Evolutionary conservation across 192 early-diverging fungal genomes (phyloP), one percentile per base, ranked within the genome.

Genomic region (Piromyces sp.): DNA sequence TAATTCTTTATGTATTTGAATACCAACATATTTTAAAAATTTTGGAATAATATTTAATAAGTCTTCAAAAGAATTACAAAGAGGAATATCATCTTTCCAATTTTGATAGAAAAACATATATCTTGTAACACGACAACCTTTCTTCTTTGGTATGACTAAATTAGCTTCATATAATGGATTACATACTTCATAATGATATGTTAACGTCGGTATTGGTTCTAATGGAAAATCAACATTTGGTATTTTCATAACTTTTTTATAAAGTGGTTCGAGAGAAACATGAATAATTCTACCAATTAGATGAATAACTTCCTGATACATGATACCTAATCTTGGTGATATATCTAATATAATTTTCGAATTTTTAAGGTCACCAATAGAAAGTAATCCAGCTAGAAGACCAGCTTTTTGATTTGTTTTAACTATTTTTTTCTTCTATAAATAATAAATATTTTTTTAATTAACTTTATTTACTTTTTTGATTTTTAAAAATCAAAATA

Each of bases 351-450:
- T 86, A 17, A 87, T 79, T 30, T 88, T 80, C 28, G 90, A 89
- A 31, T 90, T 83, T 5, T 83, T 81, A 1, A 92, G 22, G 42
- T 91, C 91, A 11, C 94, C 94, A 7, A 94, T 88, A 6, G 89
- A 88, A 0, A 95, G 30, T 5, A 94, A 85, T 26, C 93, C 90
- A 16, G 86, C 86, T 19, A 87, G 81, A 15, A 95, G 80, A 22
- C 88, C 89, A 36, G 91, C 86, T 79, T 94, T 93, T 81, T 95
- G 93, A 36, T 94, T 91, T n/a, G 51, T 68, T 68, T 68, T 68
- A 11, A 68, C 26, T 26, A 68, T 68, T n/a, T 68, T 68, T 68
- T 68, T 68, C 9, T 68, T 68, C 51, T 68, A n/a, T n/a, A n/a
- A 36, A 12, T 36, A 36, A 36, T 36, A 36, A 36, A n/a, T n/a